Percentiles rank a stretch among this genome's conserved stretches.
Conservation (phyloP, 2,329 filamentous ascomycete genomes). For the Tolypocladium amazonense region DNA sequence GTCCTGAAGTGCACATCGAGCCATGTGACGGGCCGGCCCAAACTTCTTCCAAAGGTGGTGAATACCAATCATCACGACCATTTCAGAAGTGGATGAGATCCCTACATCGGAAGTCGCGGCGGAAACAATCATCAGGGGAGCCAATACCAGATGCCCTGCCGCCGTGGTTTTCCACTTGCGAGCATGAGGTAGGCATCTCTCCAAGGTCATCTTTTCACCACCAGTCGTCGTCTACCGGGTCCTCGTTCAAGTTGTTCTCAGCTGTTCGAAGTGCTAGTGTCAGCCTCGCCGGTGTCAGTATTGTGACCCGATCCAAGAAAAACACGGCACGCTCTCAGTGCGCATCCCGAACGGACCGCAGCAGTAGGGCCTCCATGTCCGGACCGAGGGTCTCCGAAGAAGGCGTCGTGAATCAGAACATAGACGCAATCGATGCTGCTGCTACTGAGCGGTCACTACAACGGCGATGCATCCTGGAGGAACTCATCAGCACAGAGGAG, state of each 20-base stretch:
- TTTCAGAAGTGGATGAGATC: slow-evolving; percentile 68
- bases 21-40: slow-evolving; percentile 5
- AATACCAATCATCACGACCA: slow-evolving; percentile 22
- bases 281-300: slow-evolving; percentile 64
- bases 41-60: slow-evolving; percentile 1
- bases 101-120: slow-evolving; percentile 46
- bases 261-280: slow-evolving; percentile 72
- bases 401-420: slow-evolving; percentile 48
- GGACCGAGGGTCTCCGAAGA: slow-evolving; percentile 54
- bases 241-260: slow-evolving; percentile 71
- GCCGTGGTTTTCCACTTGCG: neutral
- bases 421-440: slow-evolving; percentile 48
- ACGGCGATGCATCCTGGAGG: slow-evolving; percentile 70
- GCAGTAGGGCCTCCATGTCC: slow-evolving; percentile 50
- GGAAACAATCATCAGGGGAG: slow-evolving; percentile 14
- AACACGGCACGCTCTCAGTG: slow-evolving; percentile 39
- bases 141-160: slow-evolving; percentile 3
- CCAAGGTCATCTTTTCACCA: slow-evolving; percentile 1
- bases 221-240: slow-evolving; percentile 49
- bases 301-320: slow-evolving; percentile 49
- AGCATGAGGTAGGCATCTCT: neutral
- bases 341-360: slow-evolving; percentile 50
- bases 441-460: slow-evolving; percentile 64
- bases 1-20: slow-evolving; percentile 16
- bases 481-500: slow-evolving; percentile 78